Evolutionary conservation across 805 yeast species (phyloP), one percentile per base, ranked within the genome.

Genomic region (Cyberlindnera mrakii): DNA sequence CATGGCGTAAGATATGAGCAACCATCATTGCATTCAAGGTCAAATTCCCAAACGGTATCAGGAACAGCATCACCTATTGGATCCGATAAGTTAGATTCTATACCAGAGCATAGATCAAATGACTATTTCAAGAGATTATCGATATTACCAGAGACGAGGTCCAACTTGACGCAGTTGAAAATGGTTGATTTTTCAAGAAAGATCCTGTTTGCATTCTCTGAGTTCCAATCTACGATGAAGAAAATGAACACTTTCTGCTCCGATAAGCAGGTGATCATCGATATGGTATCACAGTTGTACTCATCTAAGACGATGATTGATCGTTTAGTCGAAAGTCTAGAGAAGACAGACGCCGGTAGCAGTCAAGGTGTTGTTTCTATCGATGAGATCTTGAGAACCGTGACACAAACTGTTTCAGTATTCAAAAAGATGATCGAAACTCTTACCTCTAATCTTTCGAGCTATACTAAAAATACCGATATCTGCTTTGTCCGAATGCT

Each of bases 71-170:
- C 51, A 6, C 52, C 53, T 8, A 15, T 41, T 15, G 39, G 29
- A 7, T 18, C 42, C 7, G 53, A 45, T n/a, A 47, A 40, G 19
- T 32, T 46, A 13, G 49, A 50, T 17, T 41, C 51, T 1, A 42
- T 47, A 41, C 61, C 70, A 2, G 77, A 72, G 36, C 74, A 67
- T 34, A 76, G 72, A 51, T 75, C 77, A 32, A 77, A 76, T 18
- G 86, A 85, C 19, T 80, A 80, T 55, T 79, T 80, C 62, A 70
- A 81, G 52, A 68, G 88, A 46, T 59, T 82, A 33, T 80, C 87
- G 0, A 78, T 83, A 0, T 58, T 83, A 14, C 82, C 79, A 10
- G 89, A 82, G 44, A 68, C 61, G 35, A 48, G 62, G 5, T 20
- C 38, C 15, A 46, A 43, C 42, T 13, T 53, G 46, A 47, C 48